Conservation (phyloP, 192 early-diverging fungal species). For the Rhizophagus clarus region DNA sequence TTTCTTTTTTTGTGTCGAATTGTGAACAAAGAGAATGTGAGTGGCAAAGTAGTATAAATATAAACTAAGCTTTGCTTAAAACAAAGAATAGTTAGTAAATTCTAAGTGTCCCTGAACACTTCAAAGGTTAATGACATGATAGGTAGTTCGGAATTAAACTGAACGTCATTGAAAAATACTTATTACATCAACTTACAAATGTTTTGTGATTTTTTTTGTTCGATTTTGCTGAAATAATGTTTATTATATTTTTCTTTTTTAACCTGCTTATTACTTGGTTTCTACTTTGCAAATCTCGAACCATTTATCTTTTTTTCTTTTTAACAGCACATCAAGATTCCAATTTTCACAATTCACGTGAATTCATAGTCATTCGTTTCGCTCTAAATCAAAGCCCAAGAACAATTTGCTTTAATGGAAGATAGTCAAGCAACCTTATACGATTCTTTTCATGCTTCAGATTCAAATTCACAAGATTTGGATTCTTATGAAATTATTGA, state of each 20-base stretch:
- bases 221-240: neutral
- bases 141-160: no score
- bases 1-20: neutral
- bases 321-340: neutral
- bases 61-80: neutral
- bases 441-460: neutral
- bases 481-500: neutral
- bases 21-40: neutral
- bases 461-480: neutral
- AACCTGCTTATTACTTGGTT: neutral
- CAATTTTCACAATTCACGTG: neutral
- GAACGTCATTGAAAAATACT: neutral
- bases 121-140: neutral
- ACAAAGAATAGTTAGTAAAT: neutral
- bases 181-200: neutral
- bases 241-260: neutral
- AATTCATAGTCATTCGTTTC: neutral
- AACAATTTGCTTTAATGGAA: neutral
- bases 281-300: constrained; percentile 1
- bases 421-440: no score
- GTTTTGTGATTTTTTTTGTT: neutral
- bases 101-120: neutral
- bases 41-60: neutral
- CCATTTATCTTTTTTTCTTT: neutral
- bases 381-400: neutral